phyloP scores from a whole-genome alignment of 140 eudicot genomes.

The Bidens hawaiensis region DNA sequence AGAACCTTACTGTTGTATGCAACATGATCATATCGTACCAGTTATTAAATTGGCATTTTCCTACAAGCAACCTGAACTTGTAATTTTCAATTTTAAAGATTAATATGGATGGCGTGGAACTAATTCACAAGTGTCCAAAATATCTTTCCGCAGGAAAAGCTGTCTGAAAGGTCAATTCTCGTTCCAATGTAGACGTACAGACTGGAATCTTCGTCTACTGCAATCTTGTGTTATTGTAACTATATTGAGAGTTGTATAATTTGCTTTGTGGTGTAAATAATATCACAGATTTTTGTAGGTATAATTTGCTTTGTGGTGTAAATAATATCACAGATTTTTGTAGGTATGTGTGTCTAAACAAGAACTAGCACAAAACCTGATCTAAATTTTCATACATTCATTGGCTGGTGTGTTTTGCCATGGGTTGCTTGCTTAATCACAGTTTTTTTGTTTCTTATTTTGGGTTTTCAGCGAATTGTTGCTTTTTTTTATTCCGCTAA shows the following conservation, averaged over 20 bases:
- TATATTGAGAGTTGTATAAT: background rate
- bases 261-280: conserved; percentile 1
- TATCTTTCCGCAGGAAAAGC: conserved; percentile 1
- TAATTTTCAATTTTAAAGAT: background rate
- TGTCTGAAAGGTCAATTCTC: background rate
- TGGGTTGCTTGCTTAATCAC: background rate
- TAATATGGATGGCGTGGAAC: background rate
- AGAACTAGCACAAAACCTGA: background rate
- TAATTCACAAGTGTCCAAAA: background rate
- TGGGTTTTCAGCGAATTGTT: background rate
- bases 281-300: conserved; percentile 1
- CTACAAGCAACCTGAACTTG: background rate
- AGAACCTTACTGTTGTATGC: background rate
- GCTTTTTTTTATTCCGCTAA: background rate
- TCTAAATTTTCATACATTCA: background rate
- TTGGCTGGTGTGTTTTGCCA: background rate
- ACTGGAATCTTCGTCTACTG: background rate
- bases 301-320: background rate
- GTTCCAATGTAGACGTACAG: background rate
- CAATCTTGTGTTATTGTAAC: background rate
- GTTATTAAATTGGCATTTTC: background rate
- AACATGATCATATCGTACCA: background rate
- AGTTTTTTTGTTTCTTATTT: background rate
- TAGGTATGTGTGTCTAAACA: background rate
- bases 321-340: conserved; percentile 7